phyloP scores from a whole-genome alignment of 73 alveolate genomes.

The Diophrys appendiculata region DNA sequence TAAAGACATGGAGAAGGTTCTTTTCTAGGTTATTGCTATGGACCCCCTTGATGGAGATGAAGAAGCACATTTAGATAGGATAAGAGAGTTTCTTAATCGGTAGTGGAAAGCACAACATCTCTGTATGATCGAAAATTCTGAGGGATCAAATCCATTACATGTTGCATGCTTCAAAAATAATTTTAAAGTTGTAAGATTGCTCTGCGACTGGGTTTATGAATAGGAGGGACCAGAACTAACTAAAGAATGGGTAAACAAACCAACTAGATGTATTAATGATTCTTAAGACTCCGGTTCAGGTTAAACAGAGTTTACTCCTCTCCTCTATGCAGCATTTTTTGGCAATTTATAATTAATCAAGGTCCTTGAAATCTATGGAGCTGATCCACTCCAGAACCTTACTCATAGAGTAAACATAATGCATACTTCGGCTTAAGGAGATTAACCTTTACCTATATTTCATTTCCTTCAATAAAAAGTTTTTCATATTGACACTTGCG shows the following conservation, averaged over 20 bases:
- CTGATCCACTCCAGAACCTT: slow-evolving; percentile 46
- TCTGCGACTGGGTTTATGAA: neutral
- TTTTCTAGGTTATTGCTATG: neutral
- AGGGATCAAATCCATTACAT: neutral
- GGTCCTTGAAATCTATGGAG: slow-evolving; percentile 61
- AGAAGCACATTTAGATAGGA: neutral
- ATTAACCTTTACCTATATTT: slow-evolving; percentile 70
- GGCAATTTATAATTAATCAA: slow-evolving; percentile 5
- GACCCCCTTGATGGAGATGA: neutral
- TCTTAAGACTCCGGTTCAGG: neutral
- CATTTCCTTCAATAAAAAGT: slow-evolving; percentile 59
- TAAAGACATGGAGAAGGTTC: neutral
- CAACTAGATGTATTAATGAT: neutral
- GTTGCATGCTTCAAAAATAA: neutral
- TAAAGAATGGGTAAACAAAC: neutral
- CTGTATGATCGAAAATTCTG: neutral
- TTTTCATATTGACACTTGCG: slow-evolving; percentile 58
- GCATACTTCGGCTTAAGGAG: slow-evolving; percentile 85
- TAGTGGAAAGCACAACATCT: neutral
- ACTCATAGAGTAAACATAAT: slow-evolving; percentile 61
- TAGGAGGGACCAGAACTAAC: neutral
- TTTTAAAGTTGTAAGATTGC: neutral
- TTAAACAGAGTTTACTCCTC: neutral
- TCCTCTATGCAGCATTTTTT: neutral
- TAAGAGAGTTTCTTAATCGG: neutral